Evolutionary conservation across 345 rosid genomes (phyloP).

Genomic region (Arabidopsis arenosa): DNA sequence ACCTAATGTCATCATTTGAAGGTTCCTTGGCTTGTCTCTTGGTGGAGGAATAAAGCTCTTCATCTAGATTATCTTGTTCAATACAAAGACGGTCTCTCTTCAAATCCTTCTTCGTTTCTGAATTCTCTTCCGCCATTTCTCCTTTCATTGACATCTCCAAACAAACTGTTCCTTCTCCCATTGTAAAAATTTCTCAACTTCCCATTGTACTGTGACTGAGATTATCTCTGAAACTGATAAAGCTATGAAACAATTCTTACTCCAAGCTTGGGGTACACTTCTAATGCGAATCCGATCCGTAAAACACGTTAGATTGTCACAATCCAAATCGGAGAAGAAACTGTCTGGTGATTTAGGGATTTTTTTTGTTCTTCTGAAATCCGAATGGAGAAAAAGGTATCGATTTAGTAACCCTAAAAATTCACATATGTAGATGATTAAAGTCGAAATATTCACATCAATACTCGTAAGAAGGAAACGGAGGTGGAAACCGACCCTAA

Average conservation of each 20-base stretch:
- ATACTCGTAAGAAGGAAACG: conserved; percentile 28
- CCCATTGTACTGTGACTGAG: conserved; percentile 28
- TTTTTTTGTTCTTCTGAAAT: neutral
- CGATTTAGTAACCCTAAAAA: conserved; percentile 18
- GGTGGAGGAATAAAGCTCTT: conserved; percentile 44
- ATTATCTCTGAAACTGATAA: neutral
- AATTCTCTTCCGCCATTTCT: conserved; percentile 39
- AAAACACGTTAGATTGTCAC: conserved; percentile 4
- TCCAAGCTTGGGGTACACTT: neutral
- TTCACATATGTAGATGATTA: conserved; percentile 27
- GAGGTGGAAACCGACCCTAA: neutral
- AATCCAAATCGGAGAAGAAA: conserved; percentile 11
- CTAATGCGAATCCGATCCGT: neutral
- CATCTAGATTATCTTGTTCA: conserved; percentile 40
- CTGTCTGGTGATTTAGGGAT: neutral
- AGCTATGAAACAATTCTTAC: conserved; percentile 13
- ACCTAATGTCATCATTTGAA: conserved; percentile 65
- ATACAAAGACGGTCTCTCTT: conserved; percentile 51
- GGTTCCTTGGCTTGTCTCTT: conserved; percentile 72
- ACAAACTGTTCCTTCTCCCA: conserved; percentile 66
- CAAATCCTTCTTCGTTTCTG: conserved; percentile 48
- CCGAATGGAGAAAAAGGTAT: conserved; percentile 19
- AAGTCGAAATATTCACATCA: conserved; percentile 28
- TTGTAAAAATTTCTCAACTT: conserved; percentile 26
- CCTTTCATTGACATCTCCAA: conserved; percentile 42